Conservation (phyloP, 2,329 filamentous ascomycete genomes). For the Colletotrichum cereale region DNA sequence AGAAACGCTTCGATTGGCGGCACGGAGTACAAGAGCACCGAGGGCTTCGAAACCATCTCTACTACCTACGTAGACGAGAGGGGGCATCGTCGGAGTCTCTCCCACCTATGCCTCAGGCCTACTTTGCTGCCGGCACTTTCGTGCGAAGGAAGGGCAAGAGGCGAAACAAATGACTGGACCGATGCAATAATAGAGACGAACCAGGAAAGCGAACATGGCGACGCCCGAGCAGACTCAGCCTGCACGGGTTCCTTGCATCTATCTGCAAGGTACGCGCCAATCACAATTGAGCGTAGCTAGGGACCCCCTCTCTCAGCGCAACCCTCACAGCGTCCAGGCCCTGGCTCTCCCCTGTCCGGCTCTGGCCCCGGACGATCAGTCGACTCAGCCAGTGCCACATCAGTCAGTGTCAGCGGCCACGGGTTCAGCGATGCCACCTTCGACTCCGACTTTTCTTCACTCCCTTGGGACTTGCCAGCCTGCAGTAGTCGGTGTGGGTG, state of each 20-base stretch:
- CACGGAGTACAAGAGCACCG: too few relatives aligned
- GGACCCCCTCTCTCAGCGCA: slow-evolving; percentile 17
- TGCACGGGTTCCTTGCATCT: slow-evolving; percentile 36
- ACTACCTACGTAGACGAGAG: too few relatives aligned
- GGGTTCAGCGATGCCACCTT: slow-evolving; percentile 2
- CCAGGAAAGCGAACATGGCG: slow-evolving; percentile 8
- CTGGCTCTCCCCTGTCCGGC: slow-evolving; percentile 26
- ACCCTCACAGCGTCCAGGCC: slow-evolving; percentile 28
- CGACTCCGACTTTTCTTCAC: not conserved
- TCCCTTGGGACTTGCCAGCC: slow-evolving; percentile 8
- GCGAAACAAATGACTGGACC: not conserved
- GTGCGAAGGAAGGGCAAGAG: not conserved
- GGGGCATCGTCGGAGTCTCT: not conserved
- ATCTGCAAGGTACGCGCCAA: slow-evolving; percentile 39
- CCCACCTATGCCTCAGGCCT: not conserved
- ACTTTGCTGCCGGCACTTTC: not conserved
- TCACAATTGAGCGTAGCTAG: slow-evolving; percentile 20
- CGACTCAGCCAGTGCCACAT: slow-evolving; percentile 36
- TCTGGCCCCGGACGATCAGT: slow-evolving; percentile 42
- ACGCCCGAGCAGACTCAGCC: slow-evolving; percentile 19
- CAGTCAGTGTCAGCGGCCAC: slow-evolving; percentile 8
- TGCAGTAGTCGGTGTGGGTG: slow-evolving; percentile 36
- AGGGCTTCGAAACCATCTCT: slow-evolving; percentile 3
- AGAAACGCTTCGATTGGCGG: too few relatives aligned
- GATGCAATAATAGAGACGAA: slow-evolving; percentile 16